These are phyloP conservation scores for Scheffersomyces illinoinensis DNA, from an alignment of 1,139 yeast genomes.

Conservation along the genomic window DNA sequence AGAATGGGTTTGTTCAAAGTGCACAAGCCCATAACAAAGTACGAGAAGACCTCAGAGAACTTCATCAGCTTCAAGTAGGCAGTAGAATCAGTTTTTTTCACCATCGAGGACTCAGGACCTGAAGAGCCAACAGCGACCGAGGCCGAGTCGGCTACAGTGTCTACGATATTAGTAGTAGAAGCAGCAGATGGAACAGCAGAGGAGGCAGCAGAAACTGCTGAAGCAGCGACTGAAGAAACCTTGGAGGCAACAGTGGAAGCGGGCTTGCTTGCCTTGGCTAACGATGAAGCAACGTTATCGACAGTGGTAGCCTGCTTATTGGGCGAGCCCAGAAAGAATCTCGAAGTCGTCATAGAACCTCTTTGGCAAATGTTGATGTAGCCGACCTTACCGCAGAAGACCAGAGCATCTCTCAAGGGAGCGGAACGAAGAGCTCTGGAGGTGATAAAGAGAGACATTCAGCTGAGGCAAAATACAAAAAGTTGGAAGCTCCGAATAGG, in stretches of 20 bases:
- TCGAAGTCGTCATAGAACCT: neutral
- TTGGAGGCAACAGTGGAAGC: neutral
- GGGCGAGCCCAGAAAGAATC: conserved; percentile 19
- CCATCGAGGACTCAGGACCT: neutral
- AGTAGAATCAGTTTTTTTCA: conserved; percentile 6
- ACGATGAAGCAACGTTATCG: conserved; percentile 7
- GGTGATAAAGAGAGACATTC: neutral
- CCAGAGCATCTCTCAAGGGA: neutral
- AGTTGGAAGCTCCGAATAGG: neutral
- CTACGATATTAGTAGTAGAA: neutral
- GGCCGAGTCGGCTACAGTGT: neutral
- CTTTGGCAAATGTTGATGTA: neutral
- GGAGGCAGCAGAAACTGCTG: neutral
- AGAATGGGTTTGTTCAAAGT: conserved; percentile 65
- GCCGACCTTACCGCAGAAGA: neutral
- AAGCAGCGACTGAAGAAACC: neutral
- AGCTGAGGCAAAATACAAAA: neutral
- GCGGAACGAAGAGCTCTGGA: neutral
- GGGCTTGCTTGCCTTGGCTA: neutral
- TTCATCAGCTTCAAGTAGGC: conserved; percentile 38
- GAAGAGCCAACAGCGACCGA: neutral
- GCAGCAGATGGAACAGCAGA: neutral
- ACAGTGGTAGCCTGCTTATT: conserved; percentile 16
- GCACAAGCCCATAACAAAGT: conserved; percentile 65
- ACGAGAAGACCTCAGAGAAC: conserved; percentile 53